phyloP scores from a whole-genome alignment of 2,329 filamentous ascomycete species.

The Beauveria australis region DNA sequence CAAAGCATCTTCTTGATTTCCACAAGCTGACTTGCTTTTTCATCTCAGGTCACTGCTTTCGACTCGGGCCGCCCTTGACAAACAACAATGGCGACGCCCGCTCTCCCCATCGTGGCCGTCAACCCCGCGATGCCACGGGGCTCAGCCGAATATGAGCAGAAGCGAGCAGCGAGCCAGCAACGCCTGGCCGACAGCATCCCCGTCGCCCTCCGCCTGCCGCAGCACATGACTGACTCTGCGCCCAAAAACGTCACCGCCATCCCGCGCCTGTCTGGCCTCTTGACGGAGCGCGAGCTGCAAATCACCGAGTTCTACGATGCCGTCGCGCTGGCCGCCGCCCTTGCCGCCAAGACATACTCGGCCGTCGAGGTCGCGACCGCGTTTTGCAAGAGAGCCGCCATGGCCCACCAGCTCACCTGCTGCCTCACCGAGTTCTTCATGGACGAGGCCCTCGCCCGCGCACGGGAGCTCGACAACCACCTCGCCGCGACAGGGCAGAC shows the following conservation, averaged over 20 bases:
- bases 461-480: conserved; percentile 32
- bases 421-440: conserved; percentile 47
- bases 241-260: conserved; percentile 25
- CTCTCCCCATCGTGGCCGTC: background rate
- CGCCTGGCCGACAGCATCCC: conserved; percentile 27
- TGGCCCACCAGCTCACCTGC: conserved; percentile 48
- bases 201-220: conserved; percentile 20
- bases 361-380: conserved; percentile 35
- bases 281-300: conserved; percentile 35
- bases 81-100: background rate
- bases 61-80: background rate
- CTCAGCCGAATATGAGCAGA: conserved; percentile 1
- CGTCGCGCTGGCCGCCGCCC: conserved; percentile 29
- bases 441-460: conserved; percentile 35
- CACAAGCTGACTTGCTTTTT: too few relatives aligned
- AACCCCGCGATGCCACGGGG: conserved; percentile 6
- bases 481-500: conserved; percentile 29
- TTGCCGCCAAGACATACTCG: conserved; percentile 27
- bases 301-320: conserved; percentile 41
- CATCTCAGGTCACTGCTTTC: too few relatives aligned
- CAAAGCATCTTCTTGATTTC: background rate
- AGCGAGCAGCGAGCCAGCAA: conserved; percentile 18
- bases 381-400: conserved; percentile 42
- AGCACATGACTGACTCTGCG: conserved; percentile 18
- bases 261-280: conserved; percentile 32